These are phyloP conservation scores for Ceratocystis variospora DNA, from an alignment of 2,329 filamentous ascomycete genomes.

Conservation along the genomic window DNA sequence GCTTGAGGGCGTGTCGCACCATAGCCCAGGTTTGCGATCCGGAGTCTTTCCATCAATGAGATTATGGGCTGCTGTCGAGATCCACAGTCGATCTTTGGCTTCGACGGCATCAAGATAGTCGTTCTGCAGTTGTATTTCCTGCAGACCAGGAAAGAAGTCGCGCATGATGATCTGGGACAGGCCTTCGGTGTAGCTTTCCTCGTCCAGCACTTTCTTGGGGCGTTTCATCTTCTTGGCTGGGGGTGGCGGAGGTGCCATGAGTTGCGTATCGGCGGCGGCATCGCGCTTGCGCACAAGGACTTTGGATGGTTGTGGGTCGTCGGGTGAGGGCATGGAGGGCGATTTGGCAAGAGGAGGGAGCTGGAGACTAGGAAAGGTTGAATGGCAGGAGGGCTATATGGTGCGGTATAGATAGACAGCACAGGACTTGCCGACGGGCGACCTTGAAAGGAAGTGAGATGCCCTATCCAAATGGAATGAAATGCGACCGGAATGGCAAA, in stretches of 20 bases:
- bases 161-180: slow-evolving; percentile 89
- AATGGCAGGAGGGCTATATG: background rate
- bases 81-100: slow-evolving; percentile 74
- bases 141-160: slow-evolving; percentile 88
- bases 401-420: background rate
- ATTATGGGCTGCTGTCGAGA: slow-evolving; percentile 60
- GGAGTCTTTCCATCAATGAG: slow-evolving; percentile 64
- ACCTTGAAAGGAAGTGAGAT: background rate
- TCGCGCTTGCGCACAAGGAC: slow-evolving; percentile 55
- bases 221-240: slow-evolving; percentile 80
- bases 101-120: slow-evolving; percentile 88
- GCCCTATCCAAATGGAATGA: background rate
- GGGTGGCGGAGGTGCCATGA: slow-evolving; percentile 76
- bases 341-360: background rate
- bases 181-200: slow-evolving; percentile 83
- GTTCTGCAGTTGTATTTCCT: slow-evolving; percentile 73
- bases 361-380: background rate
- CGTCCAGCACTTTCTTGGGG: slow-evolving; percentile 74
- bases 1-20: slow-evolving; percentile 25
- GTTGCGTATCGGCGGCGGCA: slow-evolving; percentile 43
- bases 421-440: background rate
- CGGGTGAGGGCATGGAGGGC: background rate
- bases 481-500: background rate
- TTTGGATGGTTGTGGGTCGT: slow-evolving; percentile 28
- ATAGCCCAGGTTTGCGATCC: background rate